A percentile compares a stretch with the other conserved stretches of the same genome.
phyloP scores from a whole-genome alignment of 2,329 filamentous ascomycete genomes.

The Tolypocladium pustulatum region DNA sequence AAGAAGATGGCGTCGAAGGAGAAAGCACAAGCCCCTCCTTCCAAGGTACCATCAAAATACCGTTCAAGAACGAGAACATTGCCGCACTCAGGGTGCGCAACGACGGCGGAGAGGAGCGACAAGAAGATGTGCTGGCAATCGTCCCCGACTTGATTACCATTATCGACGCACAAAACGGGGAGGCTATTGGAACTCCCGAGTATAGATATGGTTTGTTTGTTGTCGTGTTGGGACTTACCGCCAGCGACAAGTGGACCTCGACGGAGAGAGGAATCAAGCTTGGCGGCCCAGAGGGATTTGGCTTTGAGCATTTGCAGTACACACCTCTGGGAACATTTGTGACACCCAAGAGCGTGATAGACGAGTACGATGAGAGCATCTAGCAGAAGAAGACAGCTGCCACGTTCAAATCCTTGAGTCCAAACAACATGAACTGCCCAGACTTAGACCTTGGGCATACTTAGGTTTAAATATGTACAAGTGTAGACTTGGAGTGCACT shows the following conservation, averaged over 20 bases:
- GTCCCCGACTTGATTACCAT: conserved; percentile 48
- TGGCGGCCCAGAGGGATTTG: conserved; percentile 38
- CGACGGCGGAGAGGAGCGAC: conserved; percentile 22
- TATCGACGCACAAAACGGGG: conserved; percentile 44
- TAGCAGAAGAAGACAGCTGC: not conserved
- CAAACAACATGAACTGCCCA: not conserved
- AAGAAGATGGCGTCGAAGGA: conserved; percentile 6
- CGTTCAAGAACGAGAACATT: conserved; percentile 68
- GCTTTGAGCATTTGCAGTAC: conserved; percentile 36
- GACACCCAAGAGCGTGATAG: conserved; percentile 41
- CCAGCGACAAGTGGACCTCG: conserved; percentile 33
- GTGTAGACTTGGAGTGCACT: too few species aligned
- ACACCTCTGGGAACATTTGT: conserved; percentile 35
- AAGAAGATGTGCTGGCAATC: conserved; percentile 35
- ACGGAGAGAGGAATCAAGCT: conserved; percentile 35
- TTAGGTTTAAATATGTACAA: not conserved
- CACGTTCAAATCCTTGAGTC: not conserved
- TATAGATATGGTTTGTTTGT: conserved; percentile 43
- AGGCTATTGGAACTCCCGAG: conserved; percentile 46
- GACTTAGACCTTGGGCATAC: not conserved
- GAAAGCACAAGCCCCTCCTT: conserved; percentile 11
- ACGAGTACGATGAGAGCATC: conserved; percentile 27
- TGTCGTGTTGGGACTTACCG: conserved; percentile 34
- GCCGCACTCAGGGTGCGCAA: conserved; percentile 34
- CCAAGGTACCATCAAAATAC: conserved; percentile 46